A percentile compares a stretch with the other conserved stretches of the same genome.
These are phyloP conservation scores for Carex arenaria DNA, from an alignment of 202 grass and related monocot genomes.

Conservation along the genomic window DNA sequence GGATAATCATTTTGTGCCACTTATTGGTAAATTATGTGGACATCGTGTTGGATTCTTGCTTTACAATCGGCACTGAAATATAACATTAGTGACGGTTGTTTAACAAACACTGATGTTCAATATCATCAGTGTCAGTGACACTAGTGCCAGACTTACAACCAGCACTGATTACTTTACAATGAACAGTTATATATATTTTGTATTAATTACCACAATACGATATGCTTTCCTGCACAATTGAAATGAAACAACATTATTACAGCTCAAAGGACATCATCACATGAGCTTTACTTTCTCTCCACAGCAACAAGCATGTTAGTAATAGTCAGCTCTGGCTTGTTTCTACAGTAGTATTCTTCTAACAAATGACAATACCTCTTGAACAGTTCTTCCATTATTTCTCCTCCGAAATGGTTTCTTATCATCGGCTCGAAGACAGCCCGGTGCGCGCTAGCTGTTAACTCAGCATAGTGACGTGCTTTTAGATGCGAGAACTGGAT, in stretches of 20 bases:
- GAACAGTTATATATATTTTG: too few relatives aligned
- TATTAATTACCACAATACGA: background rate
- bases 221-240: background rate
- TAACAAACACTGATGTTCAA: background rate
- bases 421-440: conserved; percentile 47
- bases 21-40: too few relatives aligned
- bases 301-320: conserved; percentile 37
- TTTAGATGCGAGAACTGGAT: background rate
- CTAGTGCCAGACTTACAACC: too few relatives aligned
- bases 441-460: conserved; percentile 19
- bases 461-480: background rate
- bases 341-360: conserved; percentile 26
- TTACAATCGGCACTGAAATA: too few relatives aligned
- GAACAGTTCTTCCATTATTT: conserved; percentile 38
- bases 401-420: conserved; percentile 36
- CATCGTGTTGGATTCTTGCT: too few relatives aligned
- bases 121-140: too few relatives aligned
- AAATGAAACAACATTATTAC: background rate
- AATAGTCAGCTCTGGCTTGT: conserved; percentile 33
- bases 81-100: too few relatives aligned
- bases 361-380: conserved; percentile 23
- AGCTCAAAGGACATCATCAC: background rate
- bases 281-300: conserved; percentile 16
- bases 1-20: too few relatives aligned
- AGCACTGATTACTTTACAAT: too few relatives aligned